These are phyloP conservation scores for Penicillium fuscoglaucum DNA, from an alignment of 2,329 filamentous ascomycete species.

Conservation along the genomic window DNA sequence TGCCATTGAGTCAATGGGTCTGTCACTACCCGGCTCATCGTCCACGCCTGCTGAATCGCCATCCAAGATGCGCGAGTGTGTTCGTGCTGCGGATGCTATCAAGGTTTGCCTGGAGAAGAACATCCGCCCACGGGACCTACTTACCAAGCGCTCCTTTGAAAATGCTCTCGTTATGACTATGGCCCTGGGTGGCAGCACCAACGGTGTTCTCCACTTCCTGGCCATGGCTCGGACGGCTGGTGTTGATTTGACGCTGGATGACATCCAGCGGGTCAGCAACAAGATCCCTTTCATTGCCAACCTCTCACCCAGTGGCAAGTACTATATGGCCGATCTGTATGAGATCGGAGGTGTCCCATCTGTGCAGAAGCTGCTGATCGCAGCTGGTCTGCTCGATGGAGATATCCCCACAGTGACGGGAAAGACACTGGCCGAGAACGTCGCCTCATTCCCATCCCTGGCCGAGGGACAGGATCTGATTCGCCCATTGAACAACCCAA, in stretches of 20 bases:
- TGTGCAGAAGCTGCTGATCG: constrained; percentile 81
- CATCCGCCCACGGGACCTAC: constrained; percentile 75
- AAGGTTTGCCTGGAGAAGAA: constrained; percentile 76
- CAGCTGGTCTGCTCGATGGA: constrained; percentile 73
- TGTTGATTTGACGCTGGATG: constrained; percentile 74
- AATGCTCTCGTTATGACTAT: constrained; percentile 89
- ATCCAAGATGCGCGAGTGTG: constrained; percentile 83
- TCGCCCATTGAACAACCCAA: constrained; percentile 74
- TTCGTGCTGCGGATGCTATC: constrained; percentile 76
- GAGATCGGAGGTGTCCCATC: constrained; percentile 81
- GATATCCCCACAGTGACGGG: constrained; percentile 79
- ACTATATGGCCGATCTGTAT: constrained; percentile 86
- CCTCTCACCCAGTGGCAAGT: constrained; percentile 77
- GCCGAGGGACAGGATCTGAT: constrained; percentile 81
- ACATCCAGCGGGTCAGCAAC: constrained; percentile 77
- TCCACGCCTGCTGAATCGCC: constrained; percentile 79
- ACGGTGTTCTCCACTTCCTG: constrained; percentile 83
- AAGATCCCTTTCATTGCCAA: constrained; percentile 85
- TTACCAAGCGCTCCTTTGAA: constrained; percentile 79
- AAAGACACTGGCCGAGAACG: constrained; percentile 78
- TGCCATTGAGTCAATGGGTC: constrained; percentile 83
- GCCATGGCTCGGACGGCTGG: constrained; percentile 87
- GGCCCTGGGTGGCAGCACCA: constrained; percentile 87
- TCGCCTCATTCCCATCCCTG: constrained; percentile 72
- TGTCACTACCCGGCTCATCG: constrained; percentile 78